Evolutionary conservation across 495 filamentous ascomycete species (phyloP), one percentile per base, ranked within the genome.

Genomic region (Penicillium pulvis): DNA sequence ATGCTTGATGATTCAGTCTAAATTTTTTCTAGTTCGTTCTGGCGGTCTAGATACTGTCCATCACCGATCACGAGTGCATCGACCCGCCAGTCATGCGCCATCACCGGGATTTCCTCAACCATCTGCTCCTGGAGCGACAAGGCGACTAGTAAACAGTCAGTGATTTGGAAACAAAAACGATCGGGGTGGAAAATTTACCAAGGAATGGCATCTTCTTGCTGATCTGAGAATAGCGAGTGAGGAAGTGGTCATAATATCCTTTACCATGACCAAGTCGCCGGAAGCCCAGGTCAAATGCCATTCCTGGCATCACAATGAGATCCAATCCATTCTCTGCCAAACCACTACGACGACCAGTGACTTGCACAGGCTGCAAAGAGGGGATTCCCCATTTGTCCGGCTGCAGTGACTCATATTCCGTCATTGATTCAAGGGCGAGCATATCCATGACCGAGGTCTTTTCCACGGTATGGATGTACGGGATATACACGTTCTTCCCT

Each of bases 201-300:
- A 87, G 79, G 74, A 84, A 81, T 60, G 87, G 89, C 85, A 89
- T 87, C 56, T 75, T 78, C 35, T 61, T 60, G 57, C 57, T 65
- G 62, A 74, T 73, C 59, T 75, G 69, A 31, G 75, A 75, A 74
- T 92, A 95, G 63, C 85, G 84, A 58, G 86, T 80, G 68, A 98
- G 73, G 71, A 95, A 98, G 75, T 84, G 87, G 74, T 98, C 94
- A 83, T 98, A 98, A 73, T 92, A 98, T 45, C 94, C 94, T 78
- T 90, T 96, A 52, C 94, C 94, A 79, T 98, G 95, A 9, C 94
- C 94, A 11, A 97, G 79, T 67, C 94, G 80, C 61, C 87, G 82
- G 54, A 93, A 84, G 33, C 78, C 80, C 12, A 75, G 66, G 71
- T 97, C 93, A 70, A 98, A 98, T 9, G 90, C 94, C 72, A 98